phyloP scores from a whole-genome alignment of 176 grass and related monocot species.

The Musa acuminata region DNA sequence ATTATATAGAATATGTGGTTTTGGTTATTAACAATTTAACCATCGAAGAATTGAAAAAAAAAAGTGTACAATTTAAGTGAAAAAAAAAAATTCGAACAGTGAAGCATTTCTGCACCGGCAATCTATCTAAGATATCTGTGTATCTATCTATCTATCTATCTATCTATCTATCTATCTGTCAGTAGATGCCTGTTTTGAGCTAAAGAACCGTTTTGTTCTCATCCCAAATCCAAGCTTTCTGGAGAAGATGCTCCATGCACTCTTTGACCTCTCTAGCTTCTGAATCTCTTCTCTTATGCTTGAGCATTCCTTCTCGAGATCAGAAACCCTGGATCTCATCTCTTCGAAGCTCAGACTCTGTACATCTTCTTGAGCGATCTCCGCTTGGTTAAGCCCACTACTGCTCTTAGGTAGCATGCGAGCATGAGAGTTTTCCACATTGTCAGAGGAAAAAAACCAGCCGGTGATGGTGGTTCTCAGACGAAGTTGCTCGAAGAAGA shows the following conservation, averaged over 20 bases:
- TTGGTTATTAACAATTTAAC: no score
- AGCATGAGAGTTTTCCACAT: slow-evolving; percentile 29
- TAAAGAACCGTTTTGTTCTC: background rate
- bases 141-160: no score
- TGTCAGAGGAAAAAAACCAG: slow-evolving; percentile 54
- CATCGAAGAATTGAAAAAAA: no score
- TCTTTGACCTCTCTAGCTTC: slow-evolving; percentile 42
- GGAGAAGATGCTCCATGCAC: slow-evolving; percentile 29
- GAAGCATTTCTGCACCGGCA: no score
- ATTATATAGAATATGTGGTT: no score
- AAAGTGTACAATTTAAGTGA: no score
- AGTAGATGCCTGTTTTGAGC: background rate
- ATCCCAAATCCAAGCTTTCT: slow-evolving; percentile 39
- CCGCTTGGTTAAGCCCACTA: background rate
- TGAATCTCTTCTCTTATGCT: slow-evolving; percentile 49
- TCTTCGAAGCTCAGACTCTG: slow-evolving; percentile 38
- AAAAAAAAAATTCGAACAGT: no score
- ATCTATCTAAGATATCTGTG: no score
- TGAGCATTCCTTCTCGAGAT: slow-evolving; percentile 59
- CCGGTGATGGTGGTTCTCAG: slow-evolving; percentile 56
- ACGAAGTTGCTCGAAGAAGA: slow-evolving; percentile 91
- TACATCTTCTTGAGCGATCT: slow-evolving; percentile 20
- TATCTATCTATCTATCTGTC: no score
- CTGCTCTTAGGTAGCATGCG: slow-evolving; percentile 22
- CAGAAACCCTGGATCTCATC: slow-evolving; percentile 35